phyloP scores from a whole-genome alignment of 192 early-diverging fungal species.

The Podila clonocystis region DNA sequence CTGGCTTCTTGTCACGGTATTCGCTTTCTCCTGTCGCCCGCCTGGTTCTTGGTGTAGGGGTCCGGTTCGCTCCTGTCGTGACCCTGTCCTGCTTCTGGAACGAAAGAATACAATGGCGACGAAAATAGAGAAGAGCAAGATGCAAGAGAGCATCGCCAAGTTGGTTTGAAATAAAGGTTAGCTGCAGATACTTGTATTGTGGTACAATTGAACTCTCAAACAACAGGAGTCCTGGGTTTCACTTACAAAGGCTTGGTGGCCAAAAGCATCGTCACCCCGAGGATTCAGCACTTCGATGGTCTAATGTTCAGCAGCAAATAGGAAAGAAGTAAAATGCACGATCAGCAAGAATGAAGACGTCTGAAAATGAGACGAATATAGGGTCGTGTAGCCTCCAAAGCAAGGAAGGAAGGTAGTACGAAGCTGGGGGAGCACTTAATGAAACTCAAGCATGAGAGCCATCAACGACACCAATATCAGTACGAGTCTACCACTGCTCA shows the following conservation, averaged over 20 bases:
- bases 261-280: constrained; percentile 9
- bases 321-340: not conserved
- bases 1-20: constrained; percentile 11
- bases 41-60: constrained; percentile 16
- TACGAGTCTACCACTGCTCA: too few relatives aligned
- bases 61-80: not conserved
- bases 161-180: not conserved
- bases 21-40: constrained; percentile 29
- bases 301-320: constrained; percentile 6
- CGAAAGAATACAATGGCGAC: not conserved
- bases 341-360: not conserved
- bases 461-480: too few relatives aligned
- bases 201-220: too few relatives aligned
- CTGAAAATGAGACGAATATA: not conserved
- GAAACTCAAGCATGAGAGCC: too few relatives aligned
- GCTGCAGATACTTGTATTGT: not conserved
- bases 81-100: constrained; percentile 14
- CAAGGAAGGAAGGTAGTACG: not conserved
- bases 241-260: constrained; percentile 27
- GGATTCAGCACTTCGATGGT: constrained; percentile 28
- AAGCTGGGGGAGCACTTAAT: not conserved
- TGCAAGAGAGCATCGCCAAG: too few relatives aligned
- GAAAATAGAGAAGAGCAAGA: not conserved
- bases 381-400: not conserved
- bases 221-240: not conserved